These are phyloP conservation scores for Calcarisporium arbuscula DNA, from an alignment of 2,329 filamentous ascomycete species.

Conservation along the genomic window DNA sequence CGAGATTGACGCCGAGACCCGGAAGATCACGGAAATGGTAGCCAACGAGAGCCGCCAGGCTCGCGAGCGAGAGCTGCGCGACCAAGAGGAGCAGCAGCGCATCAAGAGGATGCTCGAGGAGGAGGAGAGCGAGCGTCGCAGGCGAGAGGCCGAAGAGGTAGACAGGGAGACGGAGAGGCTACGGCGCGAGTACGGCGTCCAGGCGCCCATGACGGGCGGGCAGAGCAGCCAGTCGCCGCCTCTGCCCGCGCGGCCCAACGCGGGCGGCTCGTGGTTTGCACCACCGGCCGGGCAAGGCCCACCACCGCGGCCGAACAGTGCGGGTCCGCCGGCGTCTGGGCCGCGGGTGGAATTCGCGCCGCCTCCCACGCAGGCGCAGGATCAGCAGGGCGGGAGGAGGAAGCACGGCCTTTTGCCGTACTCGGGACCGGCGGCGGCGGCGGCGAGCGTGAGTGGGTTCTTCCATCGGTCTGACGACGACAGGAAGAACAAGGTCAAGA, in stretches of 20 bases:
- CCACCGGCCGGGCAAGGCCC: constrained; percentile 17
- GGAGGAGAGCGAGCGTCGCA: constrained; percentile 55
- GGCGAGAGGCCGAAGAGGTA: constrained; percentile 50
- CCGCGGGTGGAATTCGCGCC: constrained; percentile 23
- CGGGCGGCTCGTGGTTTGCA: constrained; percentile 11
- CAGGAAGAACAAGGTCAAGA: constrained; percentile 35
- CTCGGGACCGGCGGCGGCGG: constrained; percentile 34
- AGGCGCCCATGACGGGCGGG: constrained; percentile 34
- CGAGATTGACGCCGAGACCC: constrained; percentile 69
- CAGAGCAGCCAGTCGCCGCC: constrained; percentile 21
- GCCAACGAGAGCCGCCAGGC: constrained; percentile 44
- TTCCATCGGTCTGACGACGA: constrained; percentile 30
- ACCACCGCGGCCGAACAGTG: constrained; percentile 43
- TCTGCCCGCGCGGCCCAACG: constrained; percentile 24
- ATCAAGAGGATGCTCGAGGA: constrained; percentile 60
- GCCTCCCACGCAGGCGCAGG: constrained; percentile 11
- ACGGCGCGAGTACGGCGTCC: constrained; percentile 58
- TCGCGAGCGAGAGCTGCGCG: constrained; percentile 49
- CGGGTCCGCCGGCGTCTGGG: constrained; percentile 35
- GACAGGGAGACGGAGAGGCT: constrained; percentile 81
- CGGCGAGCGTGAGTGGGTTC: constrained; percentile 40
- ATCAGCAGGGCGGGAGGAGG: too few relatives aligned
- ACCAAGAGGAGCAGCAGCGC: constrained; percentile 45
- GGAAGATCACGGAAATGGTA: constrained; percentile 55
- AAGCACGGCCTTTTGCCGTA: too few relatives aligned